phyloP scores from a whole-genome alignment of 23 red algal genomes.

The Chondrus crispus region DNA sequence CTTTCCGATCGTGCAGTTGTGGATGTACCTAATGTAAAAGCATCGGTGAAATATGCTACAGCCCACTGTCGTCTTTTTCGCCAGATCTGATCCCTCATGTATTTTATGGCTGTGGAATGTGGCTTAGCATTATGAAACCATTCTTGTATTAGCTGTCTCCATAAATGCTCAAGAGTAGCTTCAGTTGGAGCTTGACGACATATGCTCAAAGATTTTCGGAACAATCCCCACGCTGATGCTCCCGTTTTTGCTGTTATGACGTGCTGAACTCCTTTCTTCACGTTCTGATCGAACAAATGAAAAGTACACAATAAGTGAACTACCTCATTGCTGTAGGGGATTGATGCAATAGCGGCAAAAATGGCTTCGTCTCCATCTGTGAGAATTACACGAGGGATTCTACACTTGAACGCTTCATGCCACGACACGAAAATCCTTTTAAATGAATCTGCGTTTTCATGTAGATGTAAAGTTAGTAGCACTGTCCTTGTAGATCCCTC shows the following conservation, averaged over 20 bases:
- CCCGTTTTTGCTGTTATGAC: not conserved
- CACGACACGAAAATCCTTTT: not conserved
- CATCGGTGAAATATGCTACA: not conserved
- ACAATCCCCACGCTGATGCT: not conserved
- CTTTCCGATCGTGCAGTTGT: not conserved
- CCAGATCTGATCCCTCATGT: not conserved
- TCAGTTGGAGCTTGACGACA: not conserved
- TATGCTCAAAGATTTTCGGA: not conserved
- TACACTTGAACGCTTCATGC: not conserved
- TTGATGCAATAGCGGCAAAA: not conserved
- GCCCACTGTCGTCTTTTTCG: not conserved
- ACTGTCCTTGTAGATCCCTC: too few species aligned
- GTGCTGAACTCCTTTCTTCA: not conserved
- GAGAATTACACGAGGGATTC: not conserved
- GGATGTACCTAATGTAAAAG: not conserved
- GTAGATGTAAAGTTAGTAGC: too few species aligned
- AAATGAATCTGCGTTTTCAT: not conserved
- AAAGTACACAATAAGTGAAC: not conserved
- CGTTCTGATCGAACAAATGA: conserved; percentile 9
- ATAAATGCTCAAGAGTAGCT: not conserved
- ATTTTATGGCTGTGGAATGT: not conserved
- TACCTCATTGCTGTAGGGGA: not conserved
- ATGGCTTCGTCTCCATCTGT: not conserved
- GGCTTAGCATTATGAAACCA: not conserved
- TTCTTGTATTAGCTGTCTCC: not conserved